Conservation (phyloP, 129 eudicot species). For the Helianthus tuberosus region DNA sequence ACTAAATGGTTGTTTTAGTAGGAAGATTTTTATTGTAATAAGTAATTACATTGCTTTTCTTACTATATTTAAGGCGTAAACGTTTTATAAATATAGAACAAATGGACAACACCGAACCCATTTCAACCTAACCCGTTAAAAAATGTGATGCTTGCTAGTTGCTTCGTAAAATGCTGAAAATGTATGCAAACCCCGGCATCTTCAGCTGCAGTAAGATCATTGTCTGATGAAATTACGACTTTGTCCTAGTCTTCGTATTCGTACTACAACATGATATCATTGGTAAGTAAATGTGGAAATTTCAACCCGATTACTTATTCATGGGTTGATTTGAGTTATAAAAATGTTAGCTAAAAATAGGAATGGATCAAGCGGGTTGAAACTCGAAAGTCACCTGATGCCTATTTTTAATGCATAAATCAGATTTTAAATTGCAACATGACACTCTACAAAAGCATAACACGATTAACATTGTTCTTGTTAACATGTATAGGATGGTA, state of each 20-base stretch:
- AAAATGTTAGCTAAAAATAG: not conserved
- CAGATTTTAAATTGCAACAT: not conserved
- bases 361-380: not conserved
- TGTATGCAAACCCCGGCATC: constrained; percentile 52
- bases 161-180: not conserved
- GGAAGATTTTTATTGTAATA: not conserved
- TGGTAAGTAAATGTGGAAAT: constrained; percentile 1
- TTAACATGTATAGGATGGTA: too few species aligned
- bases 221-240: constrained; percentile 75
- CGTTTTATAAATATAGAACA: not conserved
- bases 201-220: constrained; percentile 83
- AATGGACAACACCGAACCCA: too few species aligned
- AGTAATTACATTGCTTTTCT: not conserved
- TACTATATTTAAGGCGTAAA: not conserved
- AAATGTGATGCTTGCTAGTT: not conserved
- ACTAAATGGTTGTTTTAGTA: too few species aligned
- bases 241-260: constrained; percentile 90
- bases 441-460: not conserved
- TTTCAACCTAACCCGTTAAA: not conserved
- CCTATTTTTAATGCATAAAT: not conserved
- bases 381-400: not conserved
- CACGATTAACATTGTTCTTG: too few species aligned
- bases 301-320: not conserved
- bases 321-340: not conserved
- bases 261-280: constrained; percentile 47